A percentile compares a stretch with the other conserved stretches of the same genome.
Conservation (phyloP, 257 asterid genomes). For the Hygrophila difformis region DNA sequence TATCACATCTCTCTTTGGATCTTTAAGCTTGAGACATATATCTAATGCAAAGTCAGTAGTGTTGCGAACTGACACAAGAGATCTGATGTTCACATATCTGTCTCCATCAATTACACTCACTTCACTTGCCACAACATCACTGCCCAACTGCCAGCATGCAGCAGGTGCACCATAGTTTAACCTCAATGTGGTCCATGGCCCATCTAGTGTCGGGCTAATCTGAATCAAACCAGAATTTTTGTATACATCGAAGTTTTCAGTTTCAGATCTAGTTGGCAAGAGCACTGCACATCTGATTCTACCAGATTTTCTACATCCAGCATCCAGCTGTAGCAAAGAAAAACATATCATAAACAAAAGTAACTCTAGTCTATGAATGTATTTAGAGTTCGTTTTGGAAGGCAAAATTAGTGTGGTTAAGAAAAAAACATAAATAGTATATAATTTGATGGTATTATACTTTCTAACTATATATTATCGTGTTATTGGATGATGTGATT, state of each 20-base stretch:
- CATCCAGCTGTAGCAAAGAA: slow-evolving; percentile 38
- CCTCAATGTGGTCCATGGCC: slow-evolving; percentile 89
- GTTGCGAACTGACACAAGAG: slow-evolving; percentile 84
- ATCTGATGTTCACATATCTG: slow-evolving; percentile 65
- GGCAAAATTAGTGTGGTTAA: too few relatives aligned
- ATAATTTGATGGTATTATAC: too few relatives aligned
- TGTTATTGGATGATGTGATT: too few relatives aligned
- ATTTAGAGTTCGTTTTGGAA: too few relatives aligned
- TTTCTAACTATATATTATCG: too few relatives aligned
- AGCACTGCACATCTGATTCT: slow-evolving; percentile 61
- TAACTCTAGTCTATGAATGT: slow-evolving; percentile 1
- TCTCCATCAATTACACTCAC: slow-evolving; percentile 64
- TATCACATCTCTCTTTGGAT: slow-evolving; percentile 27
- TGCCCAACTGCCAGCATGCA: slow-evolving; percentile 84
- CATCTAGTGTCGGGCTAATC: slow-evolving; percentile 78
- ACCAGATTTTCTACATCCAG: slow-evolving; percentile 27
- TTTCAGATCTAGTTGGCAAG: slow-evolving; percentile 39
- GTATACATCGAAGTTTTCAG: slow-evolving; percentile 26
- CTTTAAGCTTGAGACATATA: slow-evolving; percentile 48
- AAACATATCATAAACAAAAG: slow-evolving; percentile 8
- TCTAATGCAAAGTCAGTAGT: slow-evolving; percentile 61
- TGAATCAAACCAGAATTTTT: slow-evolving; percentile 57
- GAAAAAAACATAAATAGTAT: too few relatives aligned
- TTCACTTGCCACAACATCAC: slow-evolving; percentile 87
- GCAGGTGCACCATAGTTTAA: slow-evolving; percentile 91